Evolutionary conservation across 2,329 filamentous ascomycete species (phyloP).

Genomic region (Curvularia lunata): DNA sequence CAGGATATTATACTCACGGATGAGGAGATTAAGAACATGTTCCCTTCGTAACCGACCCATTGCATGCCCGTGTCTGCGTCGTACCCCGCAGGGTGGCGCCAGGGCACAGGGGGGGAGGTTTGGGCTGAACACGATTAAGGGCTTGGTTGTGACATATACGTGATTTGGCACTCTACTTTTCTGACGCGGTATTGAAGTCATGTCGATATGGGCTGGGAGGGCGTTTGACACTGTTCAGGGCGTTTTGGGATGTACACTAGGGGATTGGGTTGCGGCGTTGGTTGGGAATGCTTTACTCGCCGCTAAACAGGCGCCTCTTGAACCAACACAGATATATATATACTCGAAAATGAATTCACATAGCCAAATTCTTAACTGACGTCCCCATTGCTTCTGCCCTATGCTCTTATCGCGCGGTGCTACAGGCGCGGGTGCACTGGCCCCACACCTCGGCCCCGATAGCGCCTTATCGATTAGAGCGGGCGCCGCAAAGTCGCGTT

Average conservation of each 20-base stretch:
- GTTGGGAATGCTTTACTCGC: background rate
- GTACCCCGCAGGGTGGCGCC: background rate
- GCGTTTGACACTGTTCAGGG: slow-evolving; percentile 3
- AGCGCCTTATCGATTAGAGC: slow-evolving; percentile 23
- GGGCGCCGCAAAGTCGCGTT: slow-evolving; percentile 19
- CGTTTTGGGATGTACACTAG: slow-evolving; percentile 6
- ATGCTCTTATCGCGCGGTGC: too few species aligned
- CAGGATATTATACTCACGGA: slow-evolving; percentile 79
- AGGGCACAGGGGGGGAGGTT: background rate
- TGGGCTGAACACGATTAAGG: background rate
- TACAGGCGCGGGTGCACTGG: background rate
- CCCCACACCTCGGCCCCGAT: slow-evolving; percentile 23
- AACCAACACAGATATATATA: background rate
- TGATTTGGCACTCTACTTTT: background rate
- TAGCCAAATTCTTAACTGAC: background rate
- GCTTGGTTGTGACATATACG: background rate
- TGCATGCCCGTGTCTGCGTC: background rate
- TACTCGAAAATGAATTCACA: background rate
- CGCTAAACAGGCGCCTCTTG: background rate
- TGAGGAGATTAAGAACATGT: slow-evolving; percentile 63
- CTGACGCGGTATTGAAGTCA: background rate
- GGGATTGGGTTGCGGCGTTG: slow-evolving; percentile 2
- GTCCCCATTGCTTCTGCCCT: background rate
- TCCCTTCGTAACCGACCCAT: slow-evolving; percentile 26
- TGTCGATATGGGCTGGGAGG: slow-evolving; percentile 6